phyloP scores from a whole-genome alignment of 768 basidiomycete genomes.

The Collybia sordida region DNA sequence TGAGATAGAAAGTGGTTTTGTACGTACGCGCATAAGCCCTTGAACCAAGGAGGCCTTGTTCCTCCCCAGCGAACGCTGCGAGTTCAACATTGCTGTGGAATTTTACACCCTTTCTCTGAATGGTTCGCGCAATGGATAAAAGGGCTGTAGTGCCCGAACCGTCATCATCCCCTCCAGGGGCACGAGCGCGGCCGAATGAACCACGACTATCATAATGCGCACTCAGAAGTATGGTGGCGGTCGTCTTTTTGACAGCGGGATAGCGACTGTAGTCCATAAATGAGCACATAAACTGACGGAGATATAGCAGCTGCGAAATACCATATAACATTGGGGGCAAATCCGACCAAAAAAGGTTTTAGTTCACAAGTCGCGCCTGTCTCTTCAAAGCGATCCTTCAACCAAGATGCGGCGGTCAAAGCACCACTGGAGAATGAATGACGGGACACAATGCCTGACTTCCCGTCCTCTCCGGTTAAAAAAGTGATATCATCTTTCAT shows the following conservation, averaged over 20 bases:
- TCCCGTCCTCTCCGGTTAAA: conserved; percentile 82
- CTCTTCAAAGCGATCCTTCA: conserved; percentile 69
- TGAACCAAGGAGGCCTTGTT: conserved; percentile 84
- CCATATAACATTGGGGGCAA: conserved; percentile 89
- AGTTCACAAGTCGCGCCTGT: conserved; percentile 76
- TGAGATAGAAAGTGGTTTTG: not conserved
- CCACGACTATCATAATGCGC: conserved; percentile 93
- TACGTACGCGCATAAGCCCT: conserved; percentile 75
- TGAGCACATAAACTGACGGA: not conserved
- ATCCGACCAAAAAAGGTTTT: conserved; percentile 64
- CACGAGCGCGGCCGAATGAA: conserved; percentile 75
- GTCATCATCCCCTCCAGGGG: conserved; percentile 55
- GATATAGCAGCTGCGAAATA: conserved; percentile 29
- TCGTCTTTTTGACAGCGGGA: conserved; percentile 49
- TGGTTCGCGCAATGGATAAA: conserved; percentile 78
- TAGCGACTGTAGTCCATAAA: conserved; percentile 49
- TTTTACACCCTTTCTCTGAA: conserved; percentile 60
- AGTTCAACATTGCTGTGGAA: conserved; percentile 82
- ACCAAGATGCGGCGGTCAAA: conserved; percentile 65
- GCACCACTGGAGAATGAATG: conserved; percentile 80
- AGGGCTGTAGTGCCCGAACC: conserved; percentile 65
- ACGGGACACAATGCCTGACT: conserved; percentile 72
- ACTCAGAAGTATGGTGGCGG: conserved; percentile 69
- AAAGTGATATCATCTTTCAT: conserved; percentile 74
- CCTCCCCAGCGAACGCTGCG: conserved; percentile 86